Conservation (phyloP, 2,329 filamentous ascomycete species). For the Ampelomyces quisqualis region DNA sequence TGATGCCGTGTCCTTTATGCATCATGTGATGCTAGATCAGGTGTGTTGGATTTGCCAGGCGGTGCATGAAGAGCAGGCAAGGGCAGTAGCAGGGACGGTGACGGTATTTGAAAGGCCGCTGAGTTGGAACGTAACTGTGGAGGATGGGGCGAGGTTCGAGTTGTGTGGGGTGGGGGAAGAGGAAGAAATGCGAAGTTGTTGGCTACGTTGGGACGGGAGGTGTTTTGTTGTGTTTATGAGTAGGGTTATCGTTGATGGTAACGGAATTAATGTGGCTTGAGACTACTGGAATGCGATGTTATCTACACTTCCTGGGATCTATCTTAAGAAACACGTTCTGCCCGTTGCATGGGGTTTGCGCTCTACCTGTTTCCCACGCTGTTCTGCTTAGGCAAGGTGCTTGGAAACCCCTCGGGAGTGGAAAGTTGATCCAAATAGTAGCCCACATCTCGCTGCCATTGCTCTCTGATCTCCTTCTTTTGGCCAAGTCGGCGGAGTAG, state of each 20-base stretch:
- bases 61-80: conserved; percentile 15
- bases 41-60: conserved; percentile 53
- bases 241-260: conserved; percentile 11
- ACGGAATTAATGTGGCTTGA: conserved; percentile 1
- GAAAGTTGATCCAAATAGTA: no score
- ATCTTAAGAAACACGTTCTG: no score
- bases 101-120: conserved; percentile 49
- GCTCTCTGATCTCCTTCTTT: no score
- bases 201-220: conserved; percentile 45
- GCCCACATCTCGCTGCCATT: no score
- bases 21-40: conserved; percentile 51
- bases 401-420: no score
- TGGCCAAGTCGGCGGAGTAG: no score
- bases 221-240: conserved; percentile 51
- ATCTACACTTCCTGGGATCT: no score
- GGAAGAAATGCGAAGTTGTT: conserved; percentile 40
- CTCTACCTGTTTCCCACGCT: no score
- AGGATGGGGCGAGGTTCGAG: conserved; percentile 46
- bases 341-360: no score
- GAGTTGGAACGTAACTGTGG: conserved; percentile 49
- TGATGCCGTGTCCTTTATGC: conserved; percentile 51
- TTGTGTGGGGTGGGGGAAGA: conserved; percentile 28
- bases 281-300: no score
- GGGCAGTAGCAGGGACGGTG: conserved; percentile 34
- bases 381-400: no score